phyloP scores from a whole-genome alignment of 305 asterid genomes.

The Plantago coronopus region DNA sequence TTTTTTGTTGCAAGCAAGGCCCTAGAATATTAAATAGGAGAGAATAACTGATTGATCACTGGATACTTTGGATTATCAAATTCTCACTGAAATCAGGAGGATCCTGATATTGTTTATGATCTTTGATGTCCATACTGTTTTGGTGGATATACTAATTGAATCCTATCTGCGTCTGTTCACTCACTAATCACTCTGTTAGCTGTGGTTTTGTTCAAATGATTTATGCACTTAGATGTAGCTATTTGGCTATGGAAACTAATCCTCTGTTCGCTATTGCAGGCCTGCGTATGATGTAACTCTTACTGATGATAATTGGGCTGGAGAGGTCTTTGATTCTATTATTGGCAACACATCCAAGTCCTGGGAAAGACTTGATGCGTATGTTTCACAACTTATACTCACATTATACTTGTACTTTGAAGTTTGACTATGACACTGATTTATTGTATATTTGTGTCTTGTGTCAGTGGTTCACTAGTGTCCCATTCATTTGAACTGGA shows the following conservation, averaged over 20 bases:
- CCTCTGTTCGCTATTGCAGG: constrained; percentile 31
- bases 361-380: constrained; percentile 62
- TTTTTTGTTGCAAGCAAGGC: too few species aligned
- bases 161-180: not conserved
- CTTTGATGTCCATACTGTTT: not conserved
- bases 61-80: too few species aligned
- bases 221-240: not conserved
- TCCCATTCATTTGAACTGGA: constrained; percentile 68
- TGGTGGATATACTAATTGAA: not conserved
- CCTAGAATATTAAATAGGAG: too few species aligned
- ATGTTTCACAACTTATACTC: constrained; percentile 20
- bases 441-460: constrained; percentile 10
- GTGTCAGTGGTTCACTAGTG: constrained; percentile 55
- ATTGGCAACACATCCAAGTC: constrained; percentile 57
- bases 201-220: not conserved
- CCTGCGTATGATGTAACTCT: constrained; percentile 58
- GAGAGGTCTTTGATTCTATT: constrained; percentile 44
- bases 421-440: not conserved
- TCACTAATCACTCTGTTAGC: constrained; percentile 2
- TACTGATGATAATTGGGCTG: constrained; percentile 52
- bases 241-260: constrained; percentile 15
- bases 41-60: too few species aligned
- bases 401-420: constrained; percentile 4
- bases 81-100: too few species aligned
- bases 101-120: too few species aligned